These are phyloP conservation scores for Aspergillus ustus DNA, from an alignment of 2,329 filamentous ascomycete species.

Conservation along the genomic window DNA sequence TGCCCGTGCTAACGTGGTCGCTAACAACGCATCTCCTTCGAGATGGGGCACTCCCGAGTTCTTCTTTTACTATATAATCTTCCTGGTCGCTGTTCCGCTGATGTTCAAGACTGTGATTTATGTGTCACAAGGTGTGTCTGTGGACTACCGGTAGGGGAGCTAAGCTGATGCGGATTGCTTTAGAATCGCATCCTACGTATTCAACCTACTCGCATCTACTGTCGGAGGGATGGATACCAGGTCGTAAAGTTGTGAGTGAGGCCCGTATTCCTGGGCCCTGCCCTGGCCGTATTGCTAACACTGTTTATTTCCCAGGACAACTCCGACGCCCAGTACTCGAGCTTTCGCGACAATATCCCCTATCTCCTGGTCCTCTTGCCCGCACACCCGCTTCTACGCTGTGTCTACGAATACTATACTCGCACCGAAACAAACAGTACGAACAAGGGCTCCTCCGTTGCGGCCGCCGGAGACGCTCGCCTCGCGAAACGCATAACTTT, in stretches of 20 bases:
- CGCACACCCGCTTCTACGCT: constrained; percentile 79
- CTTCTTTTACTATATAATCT: constrained; percentile 74
- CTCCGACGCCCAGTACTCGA: constrained; percentile 84
- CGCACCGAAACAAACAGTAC: constrained; percentile 41
- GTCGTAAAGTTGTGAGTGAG: constrained; percentile 77
- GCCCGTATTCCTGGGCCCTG: not conserved
- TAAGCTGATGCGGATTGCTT: constrained; percentile 21
- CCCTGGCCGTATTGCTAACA: not conserved
- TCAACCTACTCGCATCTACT: constrained; percentile 72
- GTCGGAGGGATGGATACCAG: constrained; percentile 85
- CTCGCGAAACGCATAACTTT: constrained; percentile 76
- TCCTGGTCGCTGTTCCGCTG: constrained; percentile 69
- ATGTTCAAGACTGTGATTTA: constrained; percentile 93
- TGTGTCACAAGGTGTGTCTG: constrained; percentile 76
- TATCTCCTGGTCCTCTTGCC: constrained; percentile 75
- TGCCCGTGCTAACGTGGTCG: constrained; percentile 43
- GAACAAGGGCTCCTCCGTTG: constrained; percentile 23
- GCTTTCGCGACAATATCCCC: constrained; percentile 84
- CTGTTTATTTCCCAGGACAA: constrained; percentile 66
- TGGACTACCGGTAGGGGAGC: not conserved
- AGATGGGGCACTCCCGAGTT: constrained; percentile 90
- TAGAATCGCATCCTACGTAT: constrained; percentile 83
- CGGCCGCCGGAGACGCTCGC: constrained; percentile 57
- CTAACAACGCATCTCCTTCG: constrained; percentile 61
- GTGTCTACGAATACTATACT: constrained; percentile 65